Conservation (phyloP, 371 early-diverging fungal species). For the Parasitella parasitica region DNA sequence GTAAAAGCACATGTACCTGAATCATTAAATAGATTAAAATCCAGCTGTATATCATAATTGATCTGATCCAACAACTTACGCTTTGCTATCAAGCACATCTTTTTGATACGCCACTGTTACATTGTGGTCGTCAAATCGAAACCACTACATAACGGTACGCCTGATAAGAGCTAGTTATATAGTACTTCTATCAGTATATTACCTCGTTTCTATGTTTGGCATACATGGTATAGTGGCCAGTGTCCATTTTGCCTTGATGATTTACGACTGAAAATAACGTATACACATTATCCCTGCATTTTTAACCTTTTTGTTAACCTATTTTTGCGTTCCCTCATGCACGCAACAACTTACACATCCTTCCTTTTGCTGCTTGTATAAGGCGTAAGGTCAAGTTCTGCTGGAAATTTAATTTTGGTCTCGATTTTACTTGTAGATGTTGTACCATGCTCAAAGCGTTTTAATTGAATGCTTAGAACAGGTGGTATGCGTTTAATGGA, state of each 20-base stretch:
- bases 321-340: neutral
- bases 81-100: slow-evolving; percentile 78
- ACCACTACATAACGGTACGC: no score
- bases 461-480: slow-evolving; percentile 83
- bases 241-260: slow-evolving; percentile 88
- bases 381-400: slow-evolving; percentile 90
- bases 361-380: slow-evolving; percentile 65
- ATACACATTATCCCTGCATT: slow-evolving; percentile 64
- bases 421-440: slow-evolving; percentile 78
- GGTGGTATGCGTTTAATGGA: slow-evolving; percentile 84
- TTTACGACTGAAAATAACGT: slow-evolving; percentile 88
- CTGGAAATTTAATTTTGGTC: slow-evolving; percentile 81
- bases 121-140: slow-evolving; percentile 85
- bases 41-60: neutral
- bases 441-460: slow-evolving; percentile 86
- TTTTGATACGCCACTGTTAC: slow-evolving; percentile 71
- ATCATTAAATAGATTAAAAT: neutral
- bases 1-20: slow-evolving; percentile 90
- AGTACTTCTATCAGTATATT: slow-evolving; percentile 1
- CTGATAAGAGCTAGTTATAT: no score
- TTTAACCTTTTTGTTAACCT: no score
- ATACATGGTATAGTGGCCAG: slow-evolving; percentile 92
- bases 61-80: slow-evolving; percentile 50
- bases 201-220: slow-evolving; percentile 78
- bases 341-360: slow-evolving; percentile 17